A percentile compares a stretch with the other conserved stretches of the same genome.
phyloP scores from a whole-genome alignment of 179 eudicot genomes.

The Silene coronaria region DNA sequence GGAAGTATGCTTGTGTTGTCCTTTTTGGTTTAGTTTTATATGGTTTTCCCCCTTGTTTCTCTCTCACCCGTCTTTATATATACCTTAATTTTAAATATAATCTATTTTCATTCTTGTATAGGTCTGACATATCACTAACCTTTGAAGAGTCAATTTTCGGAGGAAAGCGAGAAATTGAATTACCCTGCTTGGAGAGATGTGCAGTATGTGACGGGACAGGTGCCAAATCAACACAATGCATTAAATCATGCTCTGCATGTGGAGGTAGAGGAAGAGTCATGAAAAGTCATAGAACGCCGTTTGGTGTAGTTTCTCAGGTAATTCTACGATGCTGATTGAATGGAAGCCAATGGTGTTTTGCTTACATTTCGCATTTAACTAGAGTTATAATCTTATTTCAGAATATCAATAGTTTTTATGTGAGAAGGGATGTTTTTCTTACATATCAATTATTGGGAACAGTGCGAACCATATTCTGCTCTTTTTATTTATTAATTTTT shows the following conservation, averaged over 20 bases:
- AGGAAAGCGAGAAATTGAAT: constrained; percentile 50
- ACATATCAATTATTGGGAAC: background rate
- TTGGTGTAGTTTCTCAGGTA: constrained; percentile 91
- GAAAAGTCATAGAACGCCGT: constrained; percentile 77
- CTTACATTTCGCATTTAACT: background rate
- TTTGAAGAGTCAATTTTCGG: constrained; percentile 91
- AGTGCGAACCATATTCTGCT: background rate
- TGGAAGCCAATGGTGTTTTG: background rate
- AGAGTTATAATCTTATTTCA: background rate
- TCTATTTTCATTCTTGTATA: constrained; percentile 19
- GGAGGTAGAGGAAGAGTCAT: constrained; percentile 75
- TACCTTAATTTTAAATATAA: background rate
- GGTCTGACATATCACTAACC: constrained; percentile 60
- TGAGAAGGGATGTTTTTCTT: background rate
- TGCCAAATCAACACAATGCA: constrained; percentile 55
- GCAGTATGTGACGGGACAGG: constrained; percentile 74
- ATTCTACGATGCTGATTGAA: constrained; percentile 1
- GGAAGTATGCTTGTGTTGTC: background rate
- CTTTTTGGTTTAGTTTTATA: background rate
- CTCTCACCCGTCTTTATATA: background rate
- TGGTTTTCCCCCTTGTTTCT: background rate
- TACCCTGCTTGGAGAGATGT: constrained; percentile 63
- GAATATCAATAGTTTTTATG: background rate
- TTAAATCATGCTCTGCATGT: constrained; percentile 56
- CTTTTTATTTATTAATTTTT: background rate